These are phyloP conservation scores for Xylariales sp. DNA, from an alignment of 2,329 filamentous ascomycete species.

Conservation along the genomic window DNA sequence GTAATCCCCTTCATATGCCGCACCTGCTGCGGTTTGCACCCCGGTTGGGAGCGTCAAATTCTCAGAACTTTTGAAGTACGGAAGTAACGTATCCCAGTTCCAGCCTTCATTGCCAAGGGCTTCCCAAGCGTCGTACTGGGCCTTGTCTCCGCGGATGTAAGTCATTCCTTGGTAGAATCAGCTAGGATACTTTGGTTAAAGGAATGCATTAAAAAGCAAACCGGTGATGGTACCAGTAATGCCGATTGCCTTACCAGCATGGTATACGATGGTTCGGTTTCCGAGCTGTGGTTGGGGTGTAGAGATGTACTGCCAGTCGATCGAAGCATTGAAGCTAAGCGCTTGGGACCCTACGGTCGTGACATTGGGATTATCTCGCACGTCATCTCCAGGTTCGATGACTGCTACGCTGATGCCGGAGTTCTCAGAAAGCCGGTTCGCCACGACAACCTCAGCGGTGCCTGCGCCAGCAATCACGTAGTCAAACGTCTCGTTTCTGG, in stretches of 20 bases:
- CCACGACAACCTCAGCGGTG: slow-evolving; percentile 3
- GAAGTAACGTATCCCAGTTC: slow-evolving; percentile 40
- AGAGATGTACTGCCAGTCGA: slow-evolving; percentile 2
- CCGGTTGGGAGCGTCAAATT: slow-evolving; percentile 27
- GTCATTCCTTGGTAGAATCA: slow-evolving; percentile 27
- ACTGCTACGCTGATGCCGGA: neutral
- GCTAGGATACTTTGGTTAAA: neutral
- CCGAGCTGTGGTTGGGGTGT: slow-evolving; percentile 23
- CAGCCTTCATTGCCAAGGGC: slow-evolving; percentile 38
- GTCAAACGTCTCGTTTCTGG: slow-evolving; percentile 1
- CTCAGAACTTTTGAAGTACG: slow-evolving; percentile 42
- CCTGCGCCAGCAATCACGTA: slow-evolving; percentile 6
- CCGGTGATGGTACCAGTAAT: slow-evolving; percentile 32
- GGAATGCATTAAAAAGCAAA: neutral
- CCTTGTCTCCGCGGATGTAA: slow-evolving; percentile 38
- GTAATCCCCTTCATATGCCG: slow-evolving; percentile 25
- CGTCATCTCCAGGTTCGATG: slow-evolving; percentile 3
- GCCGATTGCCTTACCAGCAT: slow-evolving; percentile 33
- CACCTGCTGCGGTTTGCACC: slow-evolving; percentile 30
- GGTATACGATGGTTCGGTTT: slow-evolving; percentile 28
- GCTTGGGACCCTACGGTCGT: neutral
- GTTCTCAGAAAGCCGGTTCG: slow-evolving; percentile 7
- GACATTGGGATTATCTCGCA: slow-evolving; percentile 1
- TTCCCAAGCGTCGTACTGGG: slow-evolving; percentile 40
- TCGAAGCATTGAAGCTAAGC: neutral